These are phyloP conservation scores for Talaromyces sp. DNA, from an alignment of 2,329 filamentous ascomycete species.

Conservation along the genomic window DNA sequence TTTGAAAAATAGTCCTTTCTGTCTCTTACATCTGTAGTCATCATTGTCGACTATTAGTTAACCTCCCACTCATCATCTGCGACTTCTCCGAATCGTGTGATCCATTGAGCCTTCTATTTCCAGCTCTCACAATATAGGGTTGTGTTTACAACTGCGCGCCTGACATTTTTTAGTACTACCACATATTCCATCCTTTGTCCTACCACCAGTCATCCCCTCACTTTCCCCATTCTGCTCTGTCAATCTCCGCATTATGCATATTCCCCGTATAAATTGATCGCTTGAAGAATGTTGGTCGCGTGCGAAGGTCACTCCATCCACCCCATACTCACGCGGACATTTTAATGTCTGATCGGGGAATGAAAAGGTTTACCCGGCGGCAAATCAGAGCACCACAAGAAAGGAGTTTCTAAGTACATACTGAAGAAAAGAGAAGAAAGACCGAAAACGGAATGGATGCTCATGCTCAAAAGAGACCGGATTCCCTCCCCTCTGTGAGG, in stretches of 20 bases:
- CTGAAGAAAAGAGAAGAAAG: not conserved
- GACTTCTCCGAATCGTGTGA: not conserved
- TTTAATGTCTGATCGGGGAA: not conserved
- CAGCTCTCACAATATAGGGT: not conserved
- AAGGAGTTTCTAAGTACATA: not conserved
- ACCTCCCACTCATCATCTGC: too few species aligned
- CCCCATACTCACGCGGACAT: slow-evolving; percentile 1
- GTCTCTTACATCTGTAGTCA: too few species aligned
- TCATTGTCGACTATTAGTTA: too few species aligned
- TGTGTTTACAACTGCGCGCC: not conserved
- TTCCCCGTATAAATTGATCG: not conserved
- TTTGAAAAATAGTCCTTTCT: too few species aligned
- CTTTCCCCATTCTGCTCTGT: not conserved
- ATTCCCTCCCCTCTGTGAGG: not conserved
- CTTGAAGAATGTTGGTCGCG: not conserved
- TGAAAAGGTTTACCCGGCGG: not conserved
- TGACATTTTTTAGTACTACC: not conserved
- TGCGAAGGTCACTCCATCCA: not conserved
- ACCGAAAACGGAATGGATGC: not conserved
- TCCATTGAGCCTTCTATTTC: not conserved
- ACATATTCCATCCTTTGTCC: not conserved
- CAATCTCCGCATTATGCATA: not conserved
- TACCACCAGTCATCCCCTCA: not conserved
- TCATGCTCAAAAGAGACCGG: not conserved
- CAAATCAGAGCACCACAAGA: not conserved